Percentiles rank a stretch among this genome's conserved stretches.
These are phyloP conservation scores for Sapria himalayana DNA, from an alignment of 345 rosid species.

Conservation along the genomic window DNA sequence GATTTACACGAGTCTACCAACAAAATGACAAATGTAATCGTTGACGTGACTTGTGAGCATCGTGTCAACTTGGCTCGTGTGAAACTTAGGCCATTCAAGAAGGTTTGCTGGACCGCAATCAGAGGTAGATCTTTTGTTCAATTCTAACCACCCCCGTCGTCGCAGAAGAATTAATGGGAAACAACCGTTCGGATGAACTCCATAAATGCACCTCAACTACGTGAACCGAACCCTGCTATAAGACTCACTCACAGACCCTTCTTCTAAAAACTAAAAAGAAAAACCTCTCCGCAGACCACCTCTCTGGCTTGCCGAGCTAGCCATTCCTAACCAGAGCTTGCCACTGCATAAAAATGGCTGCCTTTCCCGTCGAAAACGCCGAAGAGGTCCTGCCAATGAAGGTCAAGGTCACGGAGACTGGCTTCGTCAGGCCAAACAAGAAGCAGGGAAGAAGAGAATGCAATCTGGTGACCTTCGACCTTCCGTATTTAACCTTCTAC, in stretches of 20 bases:
- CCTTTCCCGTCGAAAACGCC: background rate
- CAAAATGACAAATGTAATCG: too few species aligned
- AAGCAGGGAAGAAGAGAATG: slow-evolving; percentile 42
- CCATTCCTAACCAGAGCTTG: background rate
- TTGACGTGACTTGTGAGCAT: too few species aligned
- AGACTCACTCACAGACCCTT: background rate
- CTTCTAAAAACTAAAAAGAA: background rate
- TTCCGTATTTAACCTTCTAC: slow-evolving; percentile 63
- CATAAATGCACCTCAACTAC: slow-evolving; percentile 44
- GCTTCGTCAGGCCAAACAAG: slow-evolving; percentile 44
- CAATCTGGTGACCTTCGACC: slow-evolving; percentile 66
- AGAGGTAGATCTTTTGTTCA: background rate
- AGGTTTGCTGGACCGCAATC: too few species aligned
- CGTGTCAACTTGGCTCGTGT: too few species aligned
- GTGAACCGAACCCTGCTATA: slow-evolving; percentile 7
- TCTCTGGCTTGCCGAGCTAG: background rate
- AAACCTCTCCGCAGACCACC: background rate
- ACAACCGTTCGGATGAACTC: slow-evolving; percentile 27
- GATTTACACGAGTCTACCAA: too few species aligned
- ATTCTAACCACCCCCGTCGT: background rate
- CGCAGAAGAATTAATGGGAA: slow-evolving; percentile 11
- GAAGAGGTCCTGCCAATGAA: slow-evolving; percentile 8
- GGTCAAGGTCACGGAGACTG: slow-evolving; percentile 24
- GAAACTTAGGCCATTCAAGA: too few species aligned
- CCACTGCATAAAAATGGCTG: slow-evolving; percentile 8